phyloP scores from a whole-genome alignment of 2,329 filamentous ascomycete genomes.

The Drechslerella stenobrocha region DNA sequence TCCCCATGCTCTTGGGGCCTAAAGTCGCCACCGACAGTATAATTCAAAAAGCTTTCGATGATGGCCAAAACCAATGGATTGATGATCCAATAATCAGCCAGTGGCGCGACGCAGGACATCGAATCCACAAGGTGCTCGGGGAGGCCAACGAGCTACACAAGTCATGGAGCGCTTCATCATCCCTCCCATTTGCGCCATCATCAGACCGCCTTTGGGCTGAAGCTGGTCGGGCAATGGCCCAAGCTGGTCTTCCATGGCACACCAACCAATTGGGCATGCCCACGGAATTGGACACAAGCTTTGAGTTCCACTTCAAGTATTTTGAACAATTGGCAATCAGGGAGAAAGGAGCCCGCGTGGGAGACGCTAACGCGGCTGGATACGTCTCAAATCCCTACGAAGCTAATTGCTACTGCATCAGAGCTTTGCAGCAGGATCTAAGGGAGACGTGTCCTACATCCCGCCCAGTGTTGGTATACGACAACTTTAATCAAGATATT shows the following conservation, averaged over 20 bases:
- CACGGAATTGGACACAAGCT: constrained; percentile 30
- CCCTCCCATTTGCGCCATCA: constrained; percentile 14
- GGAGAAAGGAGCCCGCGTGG: constrained; percentile 22
- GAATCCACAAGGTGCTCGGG: constrained; percentile 9
- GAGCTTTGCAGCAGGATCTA: constrained; percentile 30
- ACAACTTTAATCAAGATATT: constrained; percentile 16
- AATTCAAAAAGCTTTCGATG: background rate
- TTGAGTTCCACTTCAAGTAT: constrained; percentile 30
- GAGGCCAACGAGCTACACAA: constrained; percentile 5
- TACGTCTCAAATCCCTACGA: constrained; percentile 16
- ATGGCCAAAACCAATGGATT: constrained; percentile 4
- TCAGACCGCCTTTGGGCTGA: constrained; percentile 25
- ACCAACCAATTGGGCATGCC: constrained; percentile 29
- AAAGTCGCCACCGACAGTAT: background rate
- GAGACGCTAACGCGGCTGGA: constrained; percentile 13
- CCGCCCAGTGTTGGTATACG: constrained; percentile 15
- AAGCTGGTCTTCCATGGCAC: constrained; percentile 28
- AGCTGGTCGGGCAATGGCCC: constrained; percentile 3
- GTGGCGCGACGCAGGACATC: constrained; percentile 15
- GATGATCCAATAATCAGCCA: constrained; percentile 12
- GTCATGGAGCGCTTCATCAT: background rate
- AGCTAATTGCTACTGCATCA: constrained; percentile 35
- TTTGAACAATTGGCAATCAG: constrained; percentile 13
- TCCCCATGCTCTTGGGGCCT: background rate
- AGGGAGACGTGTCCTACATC: constrained; percentile 8